Percentiles rank a stretch among this genome's conserved stretches.
Conservation (phyloP, 176 grass and related monocot species). For the Paspalum vaginatum region DNA sequence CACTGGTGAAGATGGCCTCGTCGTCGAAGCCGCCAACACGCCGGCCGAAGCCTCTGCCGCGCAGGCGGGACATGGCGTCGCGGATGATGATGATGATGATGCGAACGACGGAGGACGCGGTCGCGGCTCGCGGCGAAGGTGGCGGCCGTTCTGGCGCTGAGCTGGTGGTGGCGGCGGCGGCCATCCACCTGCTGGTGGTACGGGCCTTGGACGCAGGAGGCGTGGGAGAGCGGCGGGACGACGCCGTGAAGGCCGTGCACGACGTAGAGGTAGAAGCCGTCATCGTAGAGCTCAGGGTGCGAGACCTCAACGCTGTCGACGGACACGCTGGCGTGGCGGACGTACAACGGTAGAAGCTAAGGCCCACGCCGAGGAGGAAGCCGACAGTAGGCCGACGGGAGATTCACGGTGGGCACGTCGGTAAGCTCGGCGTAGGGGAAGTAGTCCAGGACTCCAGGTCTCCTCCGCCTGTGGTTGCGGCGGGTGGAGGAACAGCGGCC, state of each 20-base stretch:
- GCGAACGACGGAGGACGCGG: constrained; percentile 45
- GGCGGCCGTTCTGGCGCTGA: constrained; percentile 23
- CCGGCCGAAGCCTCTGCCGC: constrained; percentile 58
- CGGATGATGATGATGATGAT: constrained; percentile 72
- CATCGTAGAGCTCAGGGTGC: constrained; percentile 68
- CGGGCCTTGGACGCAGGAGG: constrained; percentile 51
- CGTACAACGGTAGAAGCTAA: constrained; percentile 34
- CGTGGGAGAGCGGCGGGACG: constrained; percentile 54
- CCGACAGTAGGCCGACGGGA: constrained; percentile 53
- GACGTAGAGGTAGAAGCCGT: constrained; percentile 51
- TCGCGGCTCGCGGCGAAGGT: constrained; percentile 14
- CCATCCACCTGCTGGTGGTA: constrained; percentile 15
- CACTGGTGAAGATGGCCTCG: constrained; percentile 63
- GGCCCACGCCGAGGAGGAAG: constrained; percentile 56
- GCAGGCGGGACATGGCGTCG: constrained; percentile 68
- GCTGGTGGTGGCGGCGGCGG: constrained; percentile 17
- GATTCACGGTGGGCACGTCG: constrained; percentile 43
- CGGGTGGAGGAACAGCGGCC: neutral
- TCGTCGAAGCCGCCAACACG: constrained; percentile 72
- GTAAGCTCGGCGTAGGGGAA: constrained; percentile 58
- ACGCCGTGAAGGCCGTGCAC: constrained; percentile 65
- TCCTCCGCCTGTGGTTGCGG: neutral
- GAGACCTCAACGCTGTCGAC: constrained; percentile 66
- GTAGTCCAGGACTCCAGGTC: constrained; percentile 25
- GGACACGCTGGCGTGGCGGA: constrained; percentile 48